Base-by-base conservation (phyloP, 2,329 filamentous ascomycete genomes). In the Dactylellina sp. region DNA sequence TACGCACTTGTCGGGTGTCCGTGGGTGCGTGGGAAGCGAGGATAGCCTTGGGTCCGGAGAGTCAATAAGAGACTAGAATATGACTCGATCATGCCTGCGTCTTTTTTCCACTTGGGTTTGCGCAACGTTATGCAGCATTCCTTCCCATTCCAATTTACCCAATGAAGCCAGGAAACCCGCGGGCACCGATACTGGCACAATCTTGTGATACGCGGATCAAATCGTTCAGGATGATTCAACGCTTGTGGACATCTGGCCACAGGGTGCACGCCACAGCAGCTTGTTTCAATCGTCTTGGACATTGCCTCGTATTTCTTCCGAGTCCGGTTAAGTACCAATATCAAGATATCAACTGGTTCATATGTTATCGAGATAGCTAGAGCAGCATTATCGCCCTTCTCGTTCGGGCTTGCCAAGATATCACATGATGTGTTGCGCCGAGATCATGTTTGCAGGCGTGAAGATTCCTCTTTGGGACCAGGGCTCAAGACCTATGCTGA, bases 401-500 rank as follows among this genome's bases (percentile, higher is more conserved):
- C n/a, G n/a, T n/a, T n/a, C n/a, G n/a, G n/a, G n/a, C n/a, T n/a
- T n/a, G n/a, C n/a, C n/a, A n/a, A n/a, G n/a, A n/a, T n/a, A n/a
- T n/a, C 3, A 16, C 20, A 28, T 37, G 50, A 55, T 49, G 57
- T 44, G 20, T 44, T 46, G 37, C n/a, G 22, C 18, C 11, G 25
- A 7, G 16, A 9, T 9, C 7, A 50, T 37, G 68, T 74, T 65
- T 66, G 70, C 18, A 39, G 7, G 1, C 28, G 1, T 12, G 5
- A 12, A 46, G 22, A 22, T 74, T 9, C 70, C 42, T 0, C 4
- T 60, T 66, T 47, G 0, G 55, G 61, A 62, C 50, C 28, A 74
- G 70, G 70, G 70, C 70, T 74, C 40, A n/a, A 72, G 32, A 74
- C 70, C 70, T 74, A 74, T 49, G 44, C 40, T 14, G 7, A 5